Evolutionary conservation across 106 monocot genomes (phyloP).

Genomic region (Gastrodia elata): DNA sequence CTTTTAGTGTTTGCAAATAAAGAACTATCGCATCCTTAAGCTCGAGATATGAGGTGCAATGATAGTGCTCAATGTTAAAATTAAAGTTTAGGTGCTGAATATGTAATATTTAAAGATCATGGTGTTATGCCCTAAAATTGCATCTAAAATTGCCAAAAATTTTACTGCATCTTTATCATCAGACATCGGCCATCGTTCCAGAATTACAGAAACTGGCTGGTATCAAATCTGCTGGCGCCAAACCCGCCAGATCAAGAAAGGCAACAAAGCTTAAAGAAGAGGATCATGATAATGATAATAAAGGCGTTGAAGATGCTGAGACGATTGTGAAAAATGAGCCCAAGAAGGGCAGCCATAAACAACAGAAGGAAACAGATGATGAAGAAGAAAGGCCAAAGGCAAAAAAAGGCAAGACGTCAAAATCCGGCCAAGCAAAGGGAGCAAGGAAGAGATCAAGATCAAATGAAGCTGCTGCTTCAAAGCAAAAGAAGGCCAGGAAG

Average conservation of each 20-base stretch:
- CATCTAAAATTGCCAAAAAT: too few species aligned
- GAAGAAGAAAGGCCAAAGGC: slow-evolving; percentile 6
- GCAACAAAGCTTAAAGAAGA: slow-evolving; percentile 11
- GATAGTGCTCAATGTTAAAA: too few species aligned
- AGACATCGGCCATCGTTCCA: slow-evolving; percentile 88
- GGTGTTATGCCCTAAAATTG: too few species aligned
- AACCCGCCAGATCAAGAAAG: slow-evolving; percentile 20
- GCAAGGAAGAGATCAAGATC: slow-evolving; percentile 10
- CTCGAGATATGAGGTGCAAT: too few species aligned
- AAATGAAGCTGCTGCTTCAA: not conserved
- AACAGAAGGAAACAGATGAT: not conserved
- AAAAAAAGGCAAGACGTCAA: slow-evolving; percentile 1
- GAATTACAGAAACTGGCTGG: slow-evolving; percentile 64
- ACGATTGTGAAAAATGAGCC: slow-evolving; percentile 6
- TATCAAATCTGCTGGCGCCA: slow-evolving; percentile 10
- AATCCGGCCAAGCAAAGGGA: not conserved
- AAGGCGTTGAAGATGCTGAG: slow-evolving; percentile 13
- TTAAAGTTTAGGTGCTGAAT: too few species aligned
- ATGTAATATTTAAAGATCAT: too few species aligned
- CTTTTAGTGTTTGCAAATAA: too few species aligned
- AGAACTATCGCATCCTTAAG: too few species aligned
- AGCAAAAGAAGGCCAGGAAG: slow-evolving; percentile 5
- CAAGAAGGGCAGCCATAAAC: not conserved
- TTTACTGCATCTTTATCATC: slow-evolving; percentile 9
- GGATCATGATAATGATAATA: not conserved